A percentile compares a stretch with the other conserved stretches of the same genome.
Evolutionary conservation across 139 green algal species (phyloP).

Genomic region (Medakamo hakoo): DNA sequence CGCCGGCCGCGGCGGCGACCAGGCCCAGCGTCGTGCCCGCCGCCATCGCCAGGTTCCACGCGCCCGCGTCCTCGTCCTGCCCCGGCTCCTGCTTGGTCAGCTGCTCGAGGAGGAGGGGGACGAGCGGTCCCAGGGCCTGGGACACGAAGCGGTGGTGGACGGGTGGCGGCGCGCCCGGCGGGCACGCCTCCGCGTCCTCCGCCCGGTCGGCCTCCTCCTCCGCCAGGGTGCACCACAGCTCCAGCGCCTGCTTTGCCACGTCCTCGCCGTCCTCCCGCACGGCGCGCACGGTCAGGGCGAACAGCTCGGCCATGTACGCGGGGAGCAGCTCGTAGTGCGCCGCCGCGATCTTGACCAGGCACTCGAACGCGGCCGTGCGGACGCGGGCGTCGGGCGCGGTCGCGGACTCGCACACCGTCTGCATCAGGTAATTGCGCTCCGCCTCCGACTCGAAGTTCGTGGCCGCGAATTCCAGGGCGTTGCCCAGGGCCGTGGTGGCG

Average conservation of each 20-base stretch:
- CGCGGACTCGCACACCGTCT: slow-evolving; percentile 69
- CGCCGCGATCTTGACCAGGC: slow-evolving; percentile 71
- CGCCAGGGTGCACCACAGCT: slow-evolving; percentile 84
- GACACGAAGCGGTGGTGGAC: slow-evolving; percentile 72
- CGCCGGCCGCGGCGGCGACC: slow-evolving; percentile 40
- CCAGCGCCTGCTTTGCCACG: slow-evolving; percentile 82
- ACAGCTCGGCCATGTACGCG: slow-evolving; percentile 90
- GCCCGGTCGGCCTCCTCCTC: slow-evolving; percentile 56
- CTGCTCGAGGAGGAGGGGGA: slow-evolving; percentile 84
- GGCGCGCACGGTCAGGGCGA: slow-evolving; percentile 59
- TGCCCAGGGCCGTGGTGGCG: slow-evolving; percentile 75
- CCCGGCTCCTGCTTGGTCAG: slow-evolving; percentile 95
- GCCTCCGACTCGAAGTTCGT: slow-evolving; percentile 87
- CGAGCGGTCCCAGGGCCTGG: slow-evolving; percentile 56
- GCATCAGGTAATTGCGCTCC: slow-evolving; percentile 96
- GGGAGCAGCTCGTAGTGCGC: slow-evolving; percentile 86
- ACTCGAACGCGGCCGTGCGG: slow-evolving; percentile 76
- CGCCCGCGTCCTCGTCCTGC: slow-evolving; percentile 70
- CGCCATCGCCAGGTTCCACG: slow-evolving; percentile 86
- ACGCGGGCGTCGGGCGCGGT: slow-evolving; percentile 32
- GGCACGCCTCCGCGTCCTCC: slow-evolving; percentile 8
- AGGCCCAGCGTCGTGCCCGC: slow-evolving; percentile 78
- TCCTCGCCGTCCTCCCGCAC: slow-evolving; percentile 74
- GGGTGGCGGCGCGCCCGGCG: slow-evolving; percentile 20
- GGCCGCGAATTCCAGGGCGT: slow-evolving; percentile 87